phyloP scores from a whole-genome alignment of 768 basidiomycete species.

The Rhodotorula toruloides region DNA sequence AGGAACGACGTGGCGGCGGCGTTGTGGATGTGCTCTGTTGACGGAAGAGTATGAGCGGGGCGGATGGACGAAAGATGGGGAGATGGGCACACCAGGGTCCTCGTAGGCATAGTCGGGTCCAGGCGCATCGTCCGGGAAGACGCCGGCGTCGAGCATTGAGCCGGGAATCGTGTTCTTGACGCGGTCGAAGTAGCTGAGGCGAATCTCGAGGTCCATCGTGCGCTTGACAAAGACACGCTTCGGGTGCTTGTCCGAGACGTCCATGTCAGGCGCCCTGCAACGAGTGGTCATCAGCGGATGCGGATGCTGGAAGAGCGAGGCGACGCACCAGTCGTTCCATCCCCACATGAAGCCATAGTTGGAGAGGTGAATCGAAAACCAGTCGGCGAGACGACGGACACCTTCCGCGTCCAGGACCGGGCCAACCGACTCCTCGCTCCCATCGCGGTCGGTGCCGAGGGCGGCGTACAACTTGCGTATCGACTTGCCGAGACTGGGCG shows the following conservation, averaged over 20 bases:
- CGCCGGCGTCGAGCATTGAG: conserved; percentile 65
- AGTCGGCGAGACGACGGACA: conserved; percentile 75
- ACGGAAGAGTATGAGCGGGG: not conserved
- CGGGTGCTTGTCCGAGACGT: conserved; percentile 69
- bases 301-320: not conserved
- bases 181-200: conserved; percentile 87
- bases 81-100: conserved; percentile 51
- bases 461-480: conserved; percentile 76
- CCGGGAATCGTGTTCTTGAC: conserved; percentile 82
- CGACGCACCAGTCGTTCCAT: conserved; percentile 91
- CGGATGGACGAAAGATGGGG: too few relatives aligned
- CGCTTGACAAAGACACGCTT: conserved; percentile 80
- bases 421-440: not conserved
- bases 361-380: conserved; percentile 94
- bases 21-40: conserved; percentile 62
- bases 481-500: conserved; percentile 92
- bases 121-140: conserved; percentile 66
- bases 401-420: conserved; percentile 68
- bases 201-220: conserved; percentile 79
- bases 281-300: not conserved
- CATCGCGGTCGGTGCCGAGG: conserved; percentile 61
- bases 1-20: conserved; percentile 74
- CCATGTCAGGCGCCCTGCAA: conserved; percentile 76
- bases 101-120: conserved; percentile 79
- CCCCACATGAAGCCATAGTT: conserved; percentile 99